These are phyloP conservation scores for Colletotrichum filicis DNA, from an alignment of 2,329 filamentous ascomycete species.

Conservation along the genomic window DNA sequence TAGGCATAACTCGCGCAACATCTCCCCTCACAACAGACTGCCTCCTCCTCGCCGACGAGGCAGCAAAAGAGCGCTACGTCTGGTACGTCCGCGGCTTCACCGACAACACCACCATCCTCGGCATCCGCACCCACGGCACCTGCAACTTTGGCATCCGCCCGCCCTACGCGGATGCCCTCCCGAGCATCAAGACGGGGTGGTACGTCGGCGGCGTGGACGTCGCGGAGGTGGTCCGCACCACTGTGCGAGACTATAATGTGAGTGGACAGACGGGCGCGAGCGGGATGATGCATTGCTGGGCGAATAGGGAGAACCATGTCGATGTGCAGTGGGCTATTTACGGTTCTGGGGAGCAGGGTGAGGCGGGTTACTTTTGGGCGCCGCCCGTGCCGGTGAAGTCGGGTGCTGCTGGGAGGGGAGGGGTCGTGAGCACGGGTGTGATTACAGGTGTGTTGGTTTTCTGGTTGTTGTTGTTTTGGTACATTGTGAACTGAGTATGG, in stretches of 20 bases:
- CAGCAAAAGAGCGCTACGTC: neutral
- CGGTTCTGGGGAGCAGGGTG: neutral
- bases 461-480: neutral
- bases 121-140: neutral
- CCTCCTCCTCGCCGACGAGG: constrained; percentile 9
- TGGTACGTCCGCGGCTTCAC: constrained; percentile 1
- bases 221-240: neutral
- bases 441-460: neutral
- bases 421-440: neutral
- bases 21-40: constrained; percentile 6
- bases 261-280: constrained; percentile 8
- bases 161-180: neutral
- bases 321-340: constrained; percentile 22
- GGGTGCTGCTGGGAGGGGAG: neutral
- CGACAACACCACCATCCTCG: constrained; percentile 18
- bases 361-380: constrained; percentile 4
- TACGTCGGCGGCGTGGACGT: constrained; percentile 19
- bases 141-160: constrained; percentile 24
- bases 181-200: neutral
- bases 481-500: neutral
- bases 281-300: constrained; percentile 19
- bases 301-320: neutral
- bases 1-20: neutral
- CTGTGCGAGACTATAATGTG: neutral
- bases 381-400: constrained; percentile 8